These are phyloP conservation scores for Russula ochroleuca DNA, from an alignment of 768 basidiomycete genomes.

Conservation along the genomic window DNA sequence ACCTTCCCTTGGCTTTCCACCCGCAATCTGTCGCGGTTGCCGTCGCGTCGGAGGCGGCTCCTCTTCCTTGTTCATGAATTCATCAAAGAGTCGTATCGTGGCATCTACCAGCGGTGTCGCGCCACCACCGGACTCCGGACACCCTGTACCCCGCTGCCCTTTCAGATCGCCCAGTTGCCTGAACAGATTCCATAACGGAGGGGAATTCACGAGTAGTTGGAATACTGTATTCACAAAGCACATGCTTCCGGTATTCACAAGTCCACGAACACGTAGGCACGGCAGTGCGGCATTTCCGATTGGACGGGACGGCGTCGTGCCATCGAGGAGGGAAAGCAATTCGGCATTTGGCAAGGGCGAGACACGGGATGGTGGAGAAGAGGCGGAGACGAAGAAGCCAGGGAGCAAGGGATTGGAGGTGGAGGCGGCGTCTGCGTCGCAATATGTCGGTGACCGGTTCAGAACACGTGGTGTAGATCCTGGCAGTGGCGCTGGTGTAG, in stretches of 20 bases:
- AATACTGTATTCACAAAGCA: slow-evolving; percentile 96
- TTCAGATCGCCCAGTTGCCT: slow-evolving; percentile 57
- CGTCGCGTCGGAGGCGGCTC: slow-evolving; percentile 30
- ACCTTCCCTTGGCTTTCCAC: slow-evolving; percentile 39
- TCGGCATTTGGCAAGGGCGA: slow-evolving; percentile 39
- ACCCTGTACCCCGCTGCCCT: slow-evolving; percentile 29
- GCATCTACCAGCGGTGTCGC: slow-evolving; percentile 63
- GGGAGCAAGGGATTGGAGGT: slow-evolving; percentile 50
- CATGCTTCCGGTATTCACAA: slow-evolving; percentile 94
- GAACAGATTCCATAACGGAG: slow-evolving; percentile 78
- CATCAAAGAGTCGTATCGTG: slow-evolving; percentile 69
- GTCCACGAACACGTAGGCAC: slow-evolving; percentile 63
- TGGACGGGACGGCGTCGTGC: slow-evolving; percentile 32
- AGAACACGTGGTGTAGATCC: slow-evolving; percentile 22
- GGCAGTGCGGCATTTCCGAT: slow-evolving; percentile 27
- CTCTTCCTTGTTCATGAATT: slow-evolving; percentile 47
- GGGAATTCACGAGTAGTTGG: slow-evolving; percentile 84
- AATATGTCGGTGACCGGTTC: slow-evolving; percentile 73
- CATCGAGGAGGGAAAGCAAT: slow-evolving; percentile 49
- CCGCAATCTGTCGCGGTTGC: slow-evolving; percentile 19
- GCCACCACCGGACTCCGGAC: slow-evolving; percentile 28
- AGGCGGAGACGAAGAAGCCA: slow-evolving; percentile 65
- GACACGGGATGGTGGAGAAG: slow-evolving; percentile 34
- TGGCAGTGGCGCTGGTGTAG: neutral
- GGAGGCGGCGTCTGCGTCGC: slow-evolving; percentile 32